A percentile compares a stretch with the other conserved stretches of the same genome.
These are phyloP conservation scores for Lepiota venenata DNA, from an alignment of 768 basidiomycete genomes.

Conservation along the genomic window DNA sequence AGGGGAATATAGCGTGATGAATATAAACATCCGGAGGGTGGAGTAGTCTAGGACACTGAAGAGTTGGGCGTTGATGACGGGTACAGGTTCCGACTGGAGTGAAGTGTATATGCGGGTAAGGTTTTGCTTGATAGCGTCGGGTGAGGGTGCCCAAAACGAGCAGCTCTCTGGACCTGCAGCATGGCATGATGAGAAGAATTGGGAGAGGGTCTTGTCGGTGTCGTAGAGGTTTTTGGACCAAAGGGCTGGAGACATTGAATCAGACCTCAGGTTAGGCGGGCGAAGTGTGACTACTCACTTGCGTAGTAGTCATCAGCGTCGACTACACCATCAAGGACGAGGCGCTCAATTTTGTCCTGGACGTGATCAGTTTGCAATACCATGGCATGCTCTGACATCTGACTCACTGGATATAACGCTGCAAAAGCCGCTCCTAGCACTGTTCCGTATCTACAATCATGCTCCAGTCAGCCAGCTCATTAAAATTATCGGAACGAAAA, in stretches of 20 bases:
- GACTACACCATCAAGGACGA: conserved; percentile 39
- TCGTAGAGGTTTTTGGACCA: conserved; percentile 35
- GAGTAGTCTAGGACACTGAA: conserved; percentile 38
- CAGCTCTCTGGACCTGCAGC: conserved; percentile 33
- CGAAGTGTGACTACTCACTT: conserved; percentile 18
- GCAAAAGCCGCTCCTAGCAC: conserved; percentile 21
- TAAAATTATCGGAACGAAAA: not conserved
- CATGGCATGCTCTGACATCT: not conserved
- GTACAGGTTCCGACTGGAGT: conserved; percentile 29
- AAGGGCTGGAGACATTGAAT: conserved; percentile 19
- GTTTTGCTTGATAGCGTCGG: conserved; percentile 30
- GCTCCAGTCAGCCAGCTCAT: not conserved
- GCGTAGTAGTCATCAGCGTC: conserved; percentile 37
- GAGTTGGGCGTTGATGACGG: conserved; percentile 23
- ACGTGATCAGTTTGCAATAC: not conserved
- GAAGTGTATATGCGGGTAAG: conserved; percentile 29
- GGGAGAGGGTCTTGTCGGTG: conserved; percentile 30
- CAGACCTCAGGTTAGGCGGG: not conserved
- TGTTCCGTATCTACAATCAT: conserved; percentile 15
- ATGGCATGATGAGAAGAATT: conserved; percentile 34
- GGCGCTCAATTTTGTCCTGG: conserved; percentile 34
- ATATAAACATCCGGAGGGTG: conserved; percentile 25
- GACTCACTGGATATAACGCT: conserved; percentile 20
- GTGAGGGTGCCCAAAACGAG: conserved; percentile 34
- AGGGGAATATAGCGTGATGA: conserved; percentile 32